These are phyloP conservation scores for Phoma herbarum DNA, from an alignment of 2,329 filamentous ascomycete genomes.

Conservation along the genomic window DNA sequence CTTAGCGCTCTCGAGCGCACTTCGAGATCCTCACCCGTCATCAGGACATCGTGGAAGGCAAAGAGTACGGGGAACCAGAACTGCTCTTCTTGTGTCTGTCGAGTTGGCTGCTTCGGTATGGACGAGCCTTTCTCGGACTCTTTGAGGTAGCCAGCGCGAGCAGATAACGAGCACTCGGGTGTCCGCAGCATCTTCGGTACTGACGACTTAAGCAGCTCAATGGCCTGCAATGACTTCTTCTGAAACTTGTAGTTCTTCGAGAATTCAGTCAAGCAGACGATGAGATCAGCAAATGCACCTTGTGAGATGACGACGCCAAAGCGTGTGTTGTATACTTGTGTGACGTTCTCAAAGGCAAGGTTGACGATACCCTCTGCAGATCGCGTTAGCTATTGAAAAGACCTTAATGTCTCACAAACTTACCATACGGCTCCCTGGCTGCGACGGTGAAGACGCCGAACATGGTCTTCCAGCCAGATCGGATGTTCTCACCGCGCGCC, in stretches of 20 bases:
- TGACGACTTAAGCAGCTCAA: slow-evolving; percentile 92
- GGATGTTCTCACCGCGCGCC: slow-evolving; percentile 93
- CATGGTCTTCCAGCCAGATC: slow-evolving; percentile 99
- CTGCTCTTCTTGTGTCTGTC: slow-evolving; percentile 92
- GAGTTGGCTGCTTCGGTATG: slow-evolving; percentile 70
- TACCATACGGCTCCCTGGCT: slow-evolving; percentile 83
- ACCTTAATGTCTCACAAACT: slow-evolving; percentile 26
- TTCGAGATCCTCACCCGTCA: slow-evolving; percentile 98
- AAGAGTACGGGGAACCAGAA: slow-evolving; percentile 99
- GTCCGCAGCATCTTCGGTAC: slow-evolving; percentile 95
- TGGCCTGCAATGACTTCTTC: slow-evolving; percentile 95
- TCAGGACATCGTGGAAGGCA: slow-evolving; percentile 97
- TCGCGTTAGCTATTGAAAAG: slow-evolving; percentile 24
- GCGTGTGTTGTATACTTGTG: slow-evolving; percentile 91
- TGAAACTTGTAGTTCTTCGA: slow-evolving; percentile 99
- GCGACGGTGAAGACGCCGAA: slow-evolving; percentile 98
- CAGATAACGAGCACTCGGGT: slow-evolving; percentile 90
- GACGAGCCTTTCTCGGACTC: slow-evolving; percentile 59
- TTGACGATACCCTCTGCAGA: slow-evolving; percentile 88
- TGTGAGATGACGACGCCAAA: slow-evolving; percentile 97
- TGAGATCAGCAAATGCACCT: slow-evolving; percentile 93
- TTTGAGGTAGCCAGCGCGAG: slow-evolving; percentile 63
- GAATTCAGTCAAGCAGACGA: slow-evolving; percentile 97
- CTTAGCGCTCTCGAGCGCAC: slow-evolving; percentile 88
- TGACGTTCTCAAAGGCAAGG: slow-evolving; percentile 95